Conservation (phyloP, 1,284 basidiomycete genomes). For the Xanthoconium separans region DNA sequence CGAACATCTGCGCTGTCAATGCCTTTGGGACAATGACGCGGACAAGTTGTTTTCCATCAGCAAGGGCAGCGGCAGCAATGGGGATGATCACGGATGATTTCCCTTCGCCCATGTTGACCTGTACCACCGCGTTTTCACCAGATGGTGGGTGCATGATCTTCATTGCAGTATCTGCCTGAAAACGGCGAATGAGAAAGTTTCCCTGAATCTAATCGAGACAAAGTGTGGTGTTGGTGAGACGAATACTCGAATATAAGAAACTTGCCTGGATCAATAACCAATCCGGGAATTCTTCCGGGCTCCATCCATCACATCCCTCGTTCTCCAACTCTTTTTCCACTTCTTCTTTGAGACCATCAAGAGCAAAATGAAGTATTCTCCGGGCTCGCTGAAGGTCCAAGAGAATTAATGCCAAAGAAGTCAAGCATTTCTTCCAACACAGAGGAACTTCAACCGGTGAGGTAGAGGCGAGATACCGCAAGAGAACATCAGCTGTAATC, state of each 20-base stretch:
- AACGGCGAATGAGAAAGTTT: constrained; percentile 38
- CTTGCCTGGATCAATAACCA: constrained; percentile 39
- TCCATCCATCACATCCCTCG: constrained; percentile 11
- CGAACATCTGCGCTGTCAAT: constrained; percentile 45
- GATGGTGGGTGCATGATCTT: constrained; percentile 46
- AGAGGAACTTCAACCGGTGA: not conserved
- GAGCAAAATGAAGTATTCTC: not conserved
- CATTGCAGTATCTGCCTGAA: constrained; percentile 39
- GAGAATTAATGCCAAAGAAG: constrained; percentile 26
- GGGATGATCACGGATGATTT: constrained; percentile 42
- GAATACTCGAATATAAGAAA: too few relatives aligned
- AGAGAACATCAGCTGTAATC: constrained; percentile 23
- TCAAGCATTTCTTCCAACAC: constrained; percentile 30
- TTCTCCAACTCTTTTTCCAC: constrained; percentile 15
- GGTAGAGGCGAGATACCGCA: constrained; percentile 9
- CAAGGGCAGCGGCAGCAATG: constrained; percentile 40
- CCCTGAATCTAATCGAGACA: constrained; percentile 37
- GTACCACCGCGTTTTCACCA: not conserved
- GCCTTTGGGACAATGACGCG: constrained; percentile 50
- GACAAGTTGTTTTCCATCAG: constrained; percentile 42
- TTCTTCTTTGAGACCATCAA: not conserved
- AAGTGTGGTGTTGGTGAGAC: too few relatives aligned
- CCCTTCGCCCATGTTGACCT: constrained; percentile 2
- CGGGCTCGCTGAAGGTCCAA: constrained; percentile 9
- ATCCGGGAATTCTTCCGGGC: constrained; percentile 28